phyloP scores from a whole-genome alignment of 352 stramenopile genomes.

The Phytophthora sp. region DNA sequence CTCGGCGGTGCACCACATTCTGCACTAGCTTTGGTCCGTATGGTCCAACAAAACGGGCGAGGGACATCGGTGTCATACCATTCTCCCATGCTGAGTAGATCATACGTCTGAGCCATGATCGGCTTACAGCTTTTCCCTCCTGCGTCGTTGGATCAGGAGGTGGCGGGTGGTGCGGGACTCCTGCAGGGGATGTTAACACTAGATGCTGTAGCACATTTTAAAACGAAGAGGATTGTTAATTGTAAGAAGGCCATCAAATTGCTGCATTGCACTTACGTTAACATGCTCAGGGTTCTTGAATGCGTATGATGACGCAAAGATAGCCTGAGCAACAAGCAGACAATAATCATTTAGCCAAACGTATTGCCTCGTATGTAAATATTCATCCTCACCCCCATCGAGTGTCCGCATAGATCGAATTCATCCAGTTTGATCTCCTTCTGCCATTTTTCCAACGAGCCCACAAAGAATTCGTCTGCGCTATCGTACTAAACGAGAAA shows the following conservation, averaged over 20 bases:
- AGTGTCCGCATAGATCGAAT: conserved; percentile 82
- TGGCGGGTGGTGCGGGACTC: conserved; percentile 60
- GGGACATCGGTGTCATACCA: conserved; percentile 77
- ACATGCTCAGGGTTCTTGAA: conserved; percentile 65
- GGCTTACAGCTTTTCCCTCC: conserved; percentile 40
- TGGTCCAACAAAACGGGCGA: conserved; percentile 73
- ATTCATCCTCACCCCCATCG: conserved; percentile 83
- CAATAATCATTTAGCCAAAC: background rate
- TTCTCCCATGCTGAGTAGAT: conserved; percentile 66
- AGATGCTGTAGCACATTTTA: conserved; percentile 52
- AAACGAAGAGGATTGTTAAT: background rate
- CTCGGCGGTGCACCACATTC: conserved; percentile 63
- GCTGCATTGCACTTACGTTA: conserved; percentile 40
- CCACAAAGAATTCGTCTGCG: conserved; percentile 75
- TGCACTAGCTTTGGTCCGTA: conserved; percentile 80
- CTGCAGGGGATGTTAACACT: conserved; percentile 75
- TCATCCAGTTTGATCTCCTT: conserved; percentile 71
- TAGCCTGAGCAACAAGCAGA: conserved; percentile 53
- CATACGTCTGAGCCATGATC: conserved; percentile 63
- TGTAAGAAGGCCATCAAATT: background rate
- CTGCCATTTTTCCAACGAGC: conserved; percentile 77
- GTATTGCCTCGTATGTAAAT: too few species aligned
- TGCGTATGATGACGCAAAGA: conserved; percentile 81
- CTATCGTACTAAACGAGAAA: conserved; percentile 64
- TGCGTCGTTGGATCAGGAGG: conserved; percentile 44